Conservation (phyloP, 768 basidiomycete species). For the Xerocomus potaroensis region DNA sequence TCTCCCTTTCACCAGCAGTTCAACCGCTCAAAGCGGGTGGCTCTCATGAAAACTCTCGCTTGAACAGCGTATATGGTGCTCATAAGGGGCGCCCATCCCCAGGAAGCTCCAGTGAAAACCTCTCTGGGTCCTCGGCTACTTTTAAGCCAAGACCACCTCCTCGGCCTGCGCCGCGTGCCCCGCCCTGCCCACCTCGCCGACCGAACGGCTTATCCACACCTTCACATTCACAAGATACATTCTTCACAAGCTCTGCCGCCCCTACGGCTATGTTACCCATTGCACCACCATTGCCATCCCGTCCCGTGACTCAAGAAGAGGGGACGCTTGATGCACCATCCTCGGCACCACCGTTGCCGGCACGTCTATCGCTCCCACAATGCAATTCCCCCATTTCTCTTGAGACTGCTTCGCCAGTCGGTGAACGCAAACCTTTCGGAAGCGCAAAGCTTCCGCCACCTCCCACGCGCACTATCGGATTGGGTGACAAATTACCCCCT, state of each 20-base stretch:
- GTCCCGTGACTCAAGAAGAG: conserved; percentile 15
- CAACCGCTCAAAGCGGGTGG: conserved; percentile 7
- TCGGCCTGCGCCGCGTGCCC: conserved; percentile 14
- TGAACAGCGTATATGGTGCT: neutral
- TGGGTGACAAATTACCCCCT: conserved; percentile 67
- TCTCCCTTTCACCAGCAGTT: conserved; percentile 6
- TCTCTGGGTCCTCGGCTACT: conserved; percentile 6
- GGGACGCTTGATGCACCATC: neutral
- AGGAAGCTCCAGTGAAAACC: conserved; percentile 22
- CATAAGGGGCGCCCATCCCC: conserved; percentile 12
- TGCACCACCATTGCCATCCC: conserved; percentile 42
- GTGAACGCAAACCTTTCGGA: conserved; percentile 27
- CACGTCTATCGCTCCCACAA: conserved; percentile 26
- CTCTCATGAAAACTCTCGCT: neutral
- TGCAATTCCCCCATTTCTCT: neutral
- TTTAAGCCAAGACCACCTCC: conserved; percentile 22
- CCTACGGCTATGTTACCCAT: conserved; percentile 17
- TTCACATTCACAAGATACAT: neutral
- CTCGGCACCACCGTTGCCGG: conserved; percentile 32
- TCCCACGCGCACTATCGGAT: conserved; percentile 67
- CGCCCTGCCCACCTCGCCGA: conserved; percentile 22
- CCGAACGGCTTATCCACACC: conserved; percentile 1
- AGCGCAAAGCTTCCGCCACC: conserved; percentile 57
- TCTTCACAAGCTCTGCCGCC: neutral
- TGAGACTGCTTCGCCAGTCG: conserved; percentile 20